phyloP scores from a whole-genome alignment of 208 protist species.

The Acanthamoeba sp. region DNA sequence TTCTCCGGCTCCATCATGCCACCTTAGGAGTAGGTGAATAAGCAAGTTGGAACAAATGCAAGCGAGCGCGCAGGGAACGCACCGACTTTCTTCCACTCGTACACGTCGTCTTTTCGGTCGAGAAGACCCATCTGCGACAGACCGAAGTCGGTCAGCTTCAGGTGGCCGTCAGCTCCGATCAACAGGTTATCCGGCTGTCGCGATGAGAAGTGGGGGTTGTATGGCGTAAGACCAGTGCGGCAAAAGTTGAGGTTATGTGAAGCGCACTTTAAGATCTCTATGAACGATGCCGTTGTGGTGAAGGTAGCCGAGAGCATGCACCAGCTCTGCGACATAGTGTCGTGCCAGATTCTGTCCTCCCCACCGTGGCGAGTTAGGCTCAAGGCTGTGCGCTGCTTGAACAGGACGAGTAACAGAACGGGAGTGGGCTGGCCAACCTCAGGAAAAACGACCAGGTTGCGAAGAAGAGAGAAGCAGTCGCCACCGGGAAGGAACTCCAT shows the following conservation, averaged over 20 bases:
- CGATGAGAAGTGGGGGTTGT: too few relatives aligned
- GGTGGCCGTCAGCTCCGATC: conserved; percentile 86
- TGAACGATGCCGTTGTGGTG: conserved; percentile 83
- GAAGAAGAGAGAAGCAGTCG: conserved; percentile 85
- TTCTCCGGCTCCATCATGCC: neutral
- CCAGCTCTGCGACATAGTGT: conserved; percentile 87
- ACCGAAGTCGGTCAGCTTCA: conserved; percentile 92
- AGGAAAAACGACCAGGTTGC: neutral
- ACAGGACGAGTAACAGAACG: neutral
- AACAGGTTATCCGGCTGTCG: conserved; percentile 87
- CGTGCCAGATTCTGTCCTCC: neutral
- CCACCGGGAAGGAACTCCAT: conserved; percentile 92
- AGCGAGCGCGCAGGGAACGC: neutral
- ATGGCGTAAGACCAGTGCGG: too few relatives aligned
- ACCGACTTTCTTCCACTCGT: conserved; percentile 28
- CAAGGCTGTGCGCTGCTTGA: too few relatives aligned
- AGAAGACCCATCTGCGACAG: conserved; percentile 68
- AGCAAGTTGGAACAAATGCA: neutral
- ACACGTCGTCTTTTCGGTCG: conserved; percentile 24
- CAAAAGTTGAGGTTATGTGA: too few relatives aligned
- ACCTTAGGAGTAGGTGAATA: neutral
- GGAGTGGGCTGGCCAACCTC: too few relatives aligned
- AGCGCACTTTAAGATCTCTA: conserved; percentile 65
- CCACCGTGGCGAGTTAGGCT: too few relatives aligned
- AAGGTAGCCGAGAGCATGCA: conserved; percentile 88